phyloP scores from a whole-genome alignment of 495 filamentous ascomycete genomes.

The Aspergillus affinis region DNA sequence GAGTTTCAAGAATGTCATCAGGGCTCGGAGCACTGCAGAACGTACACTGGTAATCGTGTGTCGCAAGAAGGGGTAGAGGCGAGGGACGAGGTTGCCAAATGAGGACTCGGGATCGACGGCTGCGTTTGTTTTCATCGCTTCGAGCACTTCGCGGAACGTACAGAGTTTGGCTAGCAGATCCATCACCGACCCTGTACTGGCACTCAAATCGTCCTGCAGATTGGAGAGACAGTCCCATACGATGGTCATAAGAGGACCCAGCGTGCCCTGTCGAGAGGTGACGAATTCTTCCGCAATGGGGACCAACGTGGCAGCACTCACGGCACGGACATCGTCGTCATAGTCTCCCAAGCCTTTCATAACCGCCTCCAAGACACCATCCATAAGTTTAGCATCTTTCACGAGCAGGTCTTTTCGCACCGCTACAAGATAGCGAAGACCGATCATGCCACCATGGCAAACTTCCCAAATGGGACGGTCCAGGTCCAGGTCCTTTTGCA shows the following conservation, averaged over 20 bases:
- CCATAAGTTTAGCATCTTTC: slow-evolving; percentile 78
- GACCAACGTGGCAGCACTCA: slow-evolving; percentile 93
- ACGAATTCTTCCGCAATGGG: slow-evolving; percentile 95
- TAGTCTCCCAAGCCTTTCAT: slow-evolving; percentile 90
- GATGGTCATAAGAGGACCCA: slow-evolving; percentile 82
- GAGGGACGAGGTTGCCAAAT: slow-evolving; percentile 87
- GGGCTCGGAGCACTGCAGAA: slow-evolving; percentile 85
- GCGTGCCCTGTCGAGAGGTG: slow-evolving; percentile 68
- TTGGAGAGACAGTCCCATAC: slow-evolving; percentile 97
- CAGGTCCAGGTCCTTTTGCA: slow-evolving; percentile 77
- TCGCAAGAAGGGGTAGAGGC: slow-evolving; percentile 92
- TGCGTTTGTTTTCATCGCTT: slow-evolving; percentile 91
- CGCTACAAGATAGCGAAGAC: slow-evolving; percentile 88
- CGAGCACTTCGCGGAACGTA: slow-evolving; percentile 86
- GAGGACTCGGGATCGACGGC: slow-evolving; percentile 78
- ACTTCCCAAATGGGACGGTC: slow-evolving; percentile 82
- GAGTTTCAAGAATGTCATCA: slow-evolving; percentile 88
- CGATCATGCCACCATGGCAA: slow-evolving; percentile 97
- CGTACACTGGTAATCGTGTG: slow-evolving; percentile 97
- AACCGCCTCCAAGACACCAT: slow-evolving; percentile 86
- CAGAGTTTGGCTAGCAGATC: slow-evolving; percentile 94
- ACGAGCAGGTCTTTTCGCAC: slow-evolving; percentile 89
- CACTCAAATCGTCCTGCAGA: slow-evolving; percentile 91
- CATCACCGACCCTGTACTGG: slow-evolving; percentile 97
- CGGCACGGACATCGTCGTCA: slow-evolving; percentile 94